These are phyloP conservation scores for Arxiozyma slooffiae DNA, from an alignment of 1,139 yeast genomes.

Conservation along the genomic window DNA sequence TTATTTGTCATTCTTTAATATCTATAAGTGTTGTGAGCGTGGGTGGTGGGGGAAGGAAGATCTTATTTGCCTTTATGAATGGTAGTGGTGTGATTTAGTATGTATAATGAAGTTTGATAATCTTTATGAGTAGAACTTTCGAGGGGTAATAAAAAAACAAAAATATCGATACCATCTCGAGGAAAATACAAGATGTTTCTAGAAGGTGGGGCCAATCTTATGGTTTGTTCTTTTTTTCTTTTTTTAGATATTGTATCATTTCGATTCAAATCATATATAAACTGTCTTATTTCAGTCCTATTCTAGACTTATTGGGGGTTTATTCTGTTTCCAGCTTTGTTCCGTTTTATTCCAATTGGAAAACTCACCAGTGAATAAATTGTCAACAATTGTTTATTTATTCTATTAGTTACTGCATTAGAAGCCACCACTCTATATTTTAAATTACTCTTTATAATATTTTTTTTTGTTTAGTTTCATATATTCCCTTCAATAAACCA, in stretches of 20 bases:
- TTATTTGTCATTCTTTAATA: too few relatives aligned
- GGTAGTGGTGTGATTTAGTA: not conserved
- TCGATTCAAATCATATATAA: too few relatives aligned
- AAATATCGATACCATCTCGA: not conserved
- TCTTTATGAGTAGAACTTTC: not conserved
- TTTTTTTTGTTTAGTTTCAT: too few relatives aligned
- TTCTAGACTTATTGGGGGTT: too few relatives aligned
- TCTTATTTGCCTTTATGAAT: not conserved
- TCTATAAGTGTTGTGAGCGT: too few relatives aligned
- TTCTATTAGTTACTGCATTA: not conserved
- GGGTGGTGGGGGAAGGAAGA: too few relatives aligned
- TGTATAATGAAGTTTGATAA: too few relatives aligned
- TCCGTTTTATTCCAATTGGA: not conserved
- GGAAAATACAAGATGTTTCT: not conserved
- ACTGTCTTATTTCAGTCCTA: not conserved
- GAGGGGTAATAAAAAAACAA: not conserved
- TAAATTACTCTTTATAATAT: too few relatives aligned
- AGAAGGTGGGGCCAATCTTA: not conserved
- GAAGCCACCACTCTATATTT: too few relatives aligned
- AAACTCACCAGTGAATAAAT: not conserved
- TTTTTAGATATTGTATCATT: not conserved
- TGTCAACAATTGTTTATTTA: too few relatives aligned
- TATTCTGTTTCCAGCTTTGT: not conserved
- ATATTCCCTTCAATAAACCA: conserved; percentile 1
- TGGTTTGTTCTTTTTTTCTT: not conserved